Percentiles rank a stretch among this genome's conserved stretches.
Conservation (phyloP, 2,329 filamentous ascomycete species). For the Hypoxylon sp. region DNA sequence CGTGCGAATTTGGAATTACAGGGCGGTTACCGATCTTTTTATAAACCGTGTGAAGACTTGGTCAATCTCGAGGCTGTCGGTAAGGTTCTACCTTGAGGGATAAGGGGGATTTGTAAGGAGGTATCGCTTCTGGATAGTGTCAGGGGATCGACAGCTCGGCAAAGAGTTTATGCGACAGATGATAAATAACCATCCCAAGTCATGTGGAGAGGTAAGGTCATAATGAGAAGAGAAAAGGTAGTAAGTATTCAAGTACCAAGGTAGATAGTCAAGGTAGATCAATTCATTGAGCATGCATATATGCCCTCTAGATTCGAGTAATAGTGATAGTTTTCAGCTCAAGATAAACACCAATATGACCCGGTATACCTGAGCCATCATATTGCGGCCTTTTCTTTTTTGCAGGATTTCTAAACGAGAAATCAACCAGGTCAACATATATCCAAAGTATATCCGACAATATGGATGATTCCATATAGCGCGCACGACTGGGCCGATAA, state of each 20-base stretch:
- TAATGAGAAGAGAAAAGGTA: neutral
- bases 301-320: constrained; percentile 38
- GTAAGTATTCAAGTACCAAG: neutral
- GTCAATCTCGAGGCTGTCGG: constrained; percentile 23
- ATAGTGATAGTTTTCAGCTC: constrained; percentile 32
- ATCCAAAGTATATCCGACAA: constrained; percentile 37
- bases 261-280: constrained; percentile 17
- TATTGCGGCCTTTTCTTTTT: constrained; percentile 32
- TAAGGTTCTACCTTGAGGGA: constrained; percentile 4
- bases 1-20: constrained; percentile 17
- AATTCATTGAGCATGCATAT: constrained; percentile 40
- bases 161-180: neutral
- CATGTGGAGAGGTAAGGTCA: neutral
- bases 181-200: neutral
- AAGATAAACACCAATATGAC: constrained; percentile 31
- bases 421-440: constrained; percentile 32
- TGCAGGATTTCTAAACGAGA: constrained; percentile 35
- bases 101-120: constrained; percentile 14
- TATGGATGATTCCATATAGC: constrained; percentile 42
- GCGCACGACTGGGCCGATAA: constrained; percentile 37
- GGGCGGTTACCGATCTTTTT: constrained; percentile 17
- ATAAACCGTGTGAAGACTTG: constrained; percentile 4
- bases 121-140: constrained; percentile 11
- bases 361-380: constrained; percentile 29
- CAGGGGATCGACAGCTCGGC: neutral